These are phyloP conservation scores for Clonostachys byssicola DNA, from an alignment of 2,329 filamentous ascomycete species.

Conservation along the genomic window DNA sequence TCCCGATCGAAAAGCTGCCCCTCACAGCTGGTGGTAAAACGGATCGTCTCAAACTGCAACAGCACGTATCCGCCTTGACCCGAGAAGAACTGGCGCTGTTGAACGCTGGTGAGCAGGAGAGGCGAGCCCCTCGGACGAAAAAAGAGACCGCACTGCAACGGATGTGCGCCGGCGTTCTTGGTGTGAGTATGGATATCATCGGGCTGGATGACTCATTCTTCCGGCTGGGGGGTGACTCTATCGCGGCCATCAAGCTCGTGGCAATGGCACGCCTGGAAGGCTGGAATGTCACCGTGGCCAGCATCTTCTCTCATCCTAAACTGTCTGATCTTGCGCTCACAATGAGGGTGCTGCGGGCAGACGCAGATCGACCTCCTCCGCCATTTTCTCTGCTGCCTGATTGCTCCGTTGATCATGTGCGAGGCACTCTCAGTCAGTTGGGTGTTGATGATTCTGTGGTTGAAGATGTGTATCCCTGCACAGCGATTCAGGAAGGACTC, in stretches of 20 bases:
- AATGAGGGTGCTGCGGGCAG: too few species aligned
- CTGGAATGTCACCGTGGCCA: not conserved
- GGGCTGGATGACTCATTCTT: conserved; percentile 55
- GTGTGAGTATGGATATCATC: conserved; percentile 19
- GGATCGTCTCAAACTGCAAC: not conserved
- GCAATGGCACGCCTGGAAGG: not conserved
- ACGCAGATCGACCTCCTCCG: too few species aligned
- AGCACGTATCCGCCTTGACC: not conserved
- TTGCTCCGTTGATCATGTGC: not conserved
- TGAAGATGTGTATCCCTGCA: conserved; percentile 2
- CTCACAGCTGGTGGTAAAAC: not conserved
- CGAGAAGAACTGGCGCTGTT: not conserved
- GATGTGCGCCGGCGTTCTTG: conserved; percentile 3
- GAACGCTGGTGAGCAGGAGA: not conserved
- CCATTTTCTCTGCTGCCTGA: not conserved
- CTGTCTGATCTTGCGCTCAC: not conserved
- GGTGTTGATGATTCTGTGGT: not conserved
- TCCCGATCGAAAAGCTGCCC: not conserved
- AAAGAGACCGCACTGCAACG: not conserved
- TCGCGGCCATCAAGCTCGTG: conserved; percentile 22
- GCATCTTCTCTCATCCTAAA: not conserved
- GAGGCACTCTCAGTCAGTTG: too few species aligned
- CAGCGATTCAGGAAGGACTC: conserved; percentile 4
- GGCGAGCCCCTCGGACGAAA: not conserved
- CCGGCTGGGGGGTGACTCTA: conserved; percentile 46